These are phyloP conservation scores for Leccinum boreale DNA, from an alignment of 768 basidiomycete genomes.

Conservation along the genomic window DNA sequence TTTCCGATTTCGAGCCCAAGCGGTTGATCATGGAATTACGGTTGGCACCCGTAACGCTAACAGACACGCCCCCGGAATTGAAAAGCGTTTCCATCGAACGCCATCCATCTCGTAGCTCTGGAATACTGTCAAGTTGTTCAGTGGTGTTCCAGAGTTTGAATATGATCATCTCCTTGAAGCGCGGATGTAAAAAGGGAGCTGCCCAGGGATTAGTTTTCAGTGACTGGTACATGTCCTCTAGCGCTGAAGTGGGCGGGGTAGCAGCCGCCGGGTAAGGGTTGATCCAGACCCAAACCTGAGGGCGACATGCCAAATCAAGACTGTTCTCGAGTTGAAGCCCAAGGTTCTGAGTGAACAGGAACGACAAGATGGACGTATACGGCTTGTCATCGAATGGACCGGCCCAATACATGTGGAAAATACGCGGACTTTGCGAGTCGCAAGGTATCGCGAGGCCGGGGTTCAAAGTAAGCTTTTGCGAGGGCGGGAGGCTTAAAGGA, in stretches of 20 bases:
- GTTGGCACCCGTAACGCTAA: conserved; percentile 44
- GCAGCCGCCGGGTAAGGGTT: conserved; percentile 89
- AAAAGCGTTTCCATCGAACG: conserved; percentile 71
- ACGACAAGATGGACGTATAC: conserved; percentile 88
- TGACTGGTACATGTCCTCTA: conserved; percentile 78
- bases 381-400: conserved; percentile 97
- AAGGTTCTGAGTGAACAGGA: conserved; percentile 90
- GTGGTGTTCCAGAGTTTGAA: conserved; percentile 98
- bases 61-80: conserved; percentile 82
- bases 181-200: conserved; percentile 82
- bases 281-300: conserved; percentile 96
- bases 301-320: conserved; percentile 56
- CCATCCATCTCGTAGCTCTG: conserved; percentile 90
- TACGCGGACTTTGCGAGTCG: conserved; percentile 69
- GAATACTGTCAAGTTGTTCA: conserved; percentile 84
- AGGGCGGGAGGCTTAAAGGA: conserved; percentile 44
- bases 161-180: conserved; percentile 84
- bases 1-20: conserved; percentile 54
- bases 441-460: conserved; percentile 49
- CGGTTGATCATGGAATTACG: conserved; percentile 34
- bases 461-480: conserved; percentile 42
- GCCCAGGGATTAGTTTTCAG: conserved; percentile 86
- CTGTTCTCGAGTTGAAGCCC: conserved; percentile 58
- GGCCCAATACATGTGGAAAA: conserved; percentile 98
- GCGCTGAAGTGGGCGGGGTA: conserved; percentile 73